A percentile compares a stretch with the other conserved stretches of the same genome.
Conservation (phyloP, 2,329 filamentous ascomycete species). For the Stemphylium vesicarium region DNA sequence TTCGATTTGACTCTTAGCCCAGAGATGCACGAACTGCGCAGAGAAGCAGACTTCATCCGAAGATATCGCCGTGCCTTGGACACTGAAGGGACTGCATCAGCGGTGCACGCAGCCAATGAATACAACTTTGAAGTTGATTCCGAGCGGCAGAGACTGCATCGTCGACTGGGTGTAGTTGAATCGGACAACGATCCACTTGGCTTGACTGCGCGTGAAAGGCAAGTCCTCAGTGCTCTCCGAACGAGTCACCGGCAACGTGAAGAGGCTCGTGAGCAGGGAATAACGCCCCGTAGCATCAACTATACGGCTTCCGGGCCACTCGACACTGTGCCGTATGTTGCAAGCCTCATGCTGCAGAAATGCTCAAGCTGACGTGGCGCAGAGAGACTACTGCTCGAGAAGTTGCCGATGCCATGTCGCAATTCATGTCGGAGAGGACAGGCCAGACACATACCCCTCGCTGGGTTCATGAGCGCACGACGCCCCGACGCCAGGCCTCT, state of each 20-base stretch:
- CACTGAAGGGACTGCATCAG: constrained; percentile 46
- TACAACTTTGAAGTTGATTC: constrained; percentile 51
- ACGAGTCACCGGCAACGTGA: constrained; percentile 50
- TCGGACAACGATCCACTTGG: constrained; percentile 55
- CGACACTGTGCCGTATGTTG: constrained; percentile 35
- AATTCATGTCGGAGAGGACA: constrained; percentile 30
- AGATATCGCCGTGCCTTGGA: constrained; percentile 51
- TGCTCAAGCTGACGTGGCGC: constrained; percentile 1
- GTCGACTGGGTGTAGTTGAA: constrained; percentile 47
- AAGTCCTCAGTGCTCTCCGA: constrained; percentile 54
- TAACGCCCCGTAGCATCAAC: constrained; percentile 51
- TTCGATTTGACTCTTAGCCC: constrained; percentile 43
- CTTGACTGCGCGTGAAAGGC: constrained; percentile 54
- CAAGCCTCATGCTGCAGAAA: constrained; percentile 11
- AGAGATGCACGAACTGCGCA: constrained; percentile 57
- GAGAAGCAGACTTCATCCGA: constrained; percentile 53
- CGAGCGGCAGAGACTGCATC: constrained; percentile 39
- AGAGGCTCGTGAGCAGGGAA: constrained; percentile 48
- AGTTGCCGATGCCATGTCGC: constrained; percentile 28
- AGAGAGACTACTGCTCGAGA: constrained; percentile 28
- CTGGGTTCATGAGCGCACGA: constrained; percentile 26
- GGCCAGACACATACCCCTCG: constrained; percentile 25
- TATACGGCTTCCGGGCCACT: constrained; percentile 44
- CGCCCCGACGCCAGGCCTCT: constrained; percentile 50
- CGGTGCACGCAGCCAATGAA: constrained; percentile 51